Evolutionary conservation across 768 basidiomycete species (phyloP), one percentile per base, ranked within the genome.

Genomic region (Lentinula lateritia): DNA sequence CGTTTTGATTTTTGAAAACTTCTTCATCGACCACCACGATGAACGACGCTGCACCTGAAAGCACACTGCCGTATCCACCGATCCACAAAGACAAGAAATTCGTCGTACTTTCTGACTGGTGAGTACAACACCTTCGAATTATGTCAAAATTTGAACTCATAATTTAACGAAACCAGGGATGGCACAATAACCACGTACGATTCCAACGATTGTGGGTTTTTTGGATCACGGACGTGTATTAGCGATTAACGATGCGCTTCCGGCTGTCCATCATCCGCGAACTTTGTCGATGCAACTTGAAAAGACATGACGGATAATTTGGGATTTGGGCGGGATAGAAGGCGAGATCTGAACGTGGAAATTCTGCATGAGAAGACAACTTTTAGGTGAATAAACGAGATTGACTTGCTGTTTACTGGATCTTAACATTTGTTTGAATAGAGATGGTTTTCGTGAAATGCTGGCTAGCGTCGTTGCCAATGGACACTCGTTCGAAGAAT

Each of bases 161-260:
- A 15, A 32, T 35, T 41, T 56, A 16, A 58, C 36, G 50, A 39
- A 50, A 63, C 18, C 71, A 92, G 91, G 92, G 91, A 93, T 76
- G 91, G 91, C 67, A 98, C 95, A 13, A 96, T 98, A 75, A 96
- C 95, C 3, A 93, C 84, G 43, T 85, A 83, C 68, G 95, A 98
- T 71, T 93, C 92, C 6, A 98, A 98, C 72, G 95, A 97, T 68
- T 94, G 90, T 93, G 70, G 64, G 86, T 66, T 46, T 36, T 54
- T 41, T 46, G 16, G 16, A 28, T 60, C 5, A 12, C 38, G 18
- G 13, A n/a, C 48, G 32, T 52, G 10, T 23, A 34, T 35, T 53
- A 28, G 23, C 32, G 42, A 53, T 52, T 42, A 39, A 41, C 23
- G 8, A 50, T 36, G 38, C 23, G 12, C 20, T 42, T 28, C 58